Evolutionary conservation across 306 rosid genomes (phyloP), one percentile per base, ranked within the genome.

Genomic region (Mimosa pudica): DNA sequence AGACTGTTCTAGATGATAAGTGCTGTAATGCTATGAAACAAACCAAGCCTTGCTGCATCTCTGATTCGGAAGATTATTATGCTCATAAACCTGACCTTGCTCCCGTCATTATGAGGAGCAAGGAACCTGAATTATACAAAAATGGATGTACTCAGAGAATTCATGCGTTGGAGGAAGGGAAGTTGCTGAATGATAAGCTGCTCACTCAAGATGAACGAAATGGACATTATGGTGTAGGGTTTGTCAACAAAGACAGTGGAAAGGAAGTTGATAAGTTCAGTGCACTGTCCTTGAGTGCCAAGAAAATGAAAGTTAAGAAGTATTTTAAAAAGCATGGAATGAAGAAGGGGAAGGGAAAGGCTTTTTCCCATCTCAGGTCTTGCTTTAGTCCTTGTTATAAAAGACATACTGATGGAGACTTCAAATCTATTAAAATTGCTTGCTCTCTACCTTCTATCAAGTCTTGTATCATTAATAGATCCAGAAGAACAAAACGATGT

Each of bases 121-220:
- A 85, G 80, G 85, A 89, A 62, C 85, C 84, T 61, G 90, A 88
- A 65, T 85, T 83, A 54, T 84, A 77, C 80, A 83, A 82, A 77
- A 89, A 90, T 76, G 93, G 96, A 62, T 85, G 90, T 72, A 80
- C 90, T 38, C 97, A 89, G 68, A 85, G 94, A 82, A 82, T 87
- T 48, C 88, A 82, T 80, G 94, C 98, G 36, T 89, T 85, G 44
- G 97, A 91, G 44, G 97, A 91, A 80, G 89, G 92, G 66, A 88
- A 75, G 12, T 79, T 84, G 69, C 49, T 78, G 61, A 85, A 86
- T 79, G 85, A 68, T 49, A 81, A 83, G 60, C 51, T 88, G 66
- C 77, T 83, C 67, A 69, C 55, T 78, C 80, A 35, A 77, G 82
- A 73, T 66, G 86, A 66, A 20, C 77, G 55, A 74, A 82, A 57